Evolutionary conservation across 352 stramenopile genomes (phyloP).

Genomic region (Pythium scleroteichum): DNA sequence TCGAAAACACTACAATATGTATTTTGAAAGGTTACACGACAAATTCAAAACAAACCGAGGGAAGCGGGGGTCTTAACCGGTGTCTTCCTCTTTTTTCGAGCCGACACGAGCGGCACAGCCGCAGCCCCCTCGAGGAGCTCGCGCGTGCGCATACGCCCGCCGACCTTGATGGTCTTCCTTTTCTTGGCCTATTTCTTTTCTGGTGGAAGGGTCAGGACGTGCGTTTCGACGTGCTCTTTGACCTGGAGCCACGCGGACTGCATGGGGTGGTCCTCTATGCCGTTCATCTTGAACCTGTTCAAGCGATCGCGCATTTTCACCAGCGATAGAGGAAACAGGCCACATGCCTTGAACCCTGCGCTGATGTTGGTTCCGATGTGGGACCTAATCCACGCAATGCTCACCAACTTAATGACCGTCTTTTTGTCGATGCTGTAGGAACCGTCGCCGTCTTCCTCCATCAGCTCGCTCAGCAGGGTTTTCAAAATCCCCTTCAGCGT

Average conservation of each 20-base stretch:
- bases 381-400: too few species aligned
- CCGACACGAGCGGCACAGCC: too few species aligned
- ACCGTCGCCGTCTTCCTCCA: too few species aligned
- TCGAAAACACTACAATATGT: too few species aligned
- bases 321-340: constrained; percentile 21
- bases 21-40: too few species aligned
- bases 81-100: too few species aligned
- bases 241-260: constrained; percentile 9
- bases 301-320: constrained; percentile 6
- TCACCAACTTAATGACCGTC: too few species aligned
- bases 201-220: constrained; percentile 2
- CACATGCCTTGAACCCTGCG: constrained; percentile 10
- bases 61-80: too few species aligned
- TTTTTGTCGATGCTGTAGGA: too few species aligned
- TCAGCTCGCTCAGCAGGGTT: too few species aligned
- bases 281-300: neutral
- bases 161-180: constrained; percentile 12
- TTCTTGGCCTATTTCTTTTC: constrained; percentile 7
- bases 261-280: neutral
- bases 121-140: constrained; percentile 8
- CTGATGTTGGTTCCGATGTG: constrained; percentile 4
- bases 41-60: too few species aligned
- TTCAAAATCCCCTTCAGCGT: constrained; percentile 14
- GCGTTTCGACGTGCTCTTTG: neutral
- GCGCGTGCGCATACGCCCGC: neutral